These are phyloP conservation scores for Phyllosticta capitalensis DNA, from an alignment of 2,329 filamentous ascomycete species.

Conservation along the genomic window DNA sequence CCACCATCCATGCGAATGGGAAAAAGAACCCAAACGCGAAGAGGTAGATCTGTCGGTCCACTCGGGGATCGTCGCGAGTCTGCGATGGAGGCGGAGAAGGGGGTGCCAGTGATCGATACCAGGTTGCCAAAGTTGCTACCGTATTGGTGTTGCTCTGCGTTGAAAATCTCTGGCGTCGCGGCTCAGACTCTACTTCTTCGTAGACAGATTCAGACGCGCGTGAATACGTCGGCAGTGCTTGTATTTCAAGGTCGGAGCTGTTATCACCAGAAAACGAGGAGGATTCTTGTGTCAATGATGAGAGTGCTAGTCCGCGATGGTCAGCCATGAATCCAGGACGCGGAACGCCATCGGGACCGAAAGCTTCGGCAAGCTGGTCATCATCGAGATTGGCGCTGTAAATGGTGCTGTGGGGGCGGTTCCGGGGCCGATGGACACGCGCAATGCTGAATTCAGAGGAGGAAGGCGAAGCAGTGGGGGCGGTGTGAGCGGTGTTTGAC, in stretches of 20 bases:
- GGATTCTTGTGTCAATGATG: not conserved
- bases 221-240: not conserved
- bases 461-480: slow-evolving; percentile 2
- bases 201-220: not conserved
- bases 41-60: slow-evolving; percentile 2
- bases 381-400: slow-evolving; percentile 4
- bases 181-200: not conserved
- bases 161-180: not conserved
- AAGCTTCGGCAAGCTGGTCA: not conserved
- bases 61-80: not conserved
- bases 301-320: not conserved
- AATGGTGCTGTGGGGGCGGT: slow-evolving; percentile 8
- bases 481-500: not conserved
- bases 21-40: slow-evolving; percentile 5
- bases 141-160: not conserved
- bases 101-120: not conserved
- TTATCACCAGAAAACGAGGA: not conserved
- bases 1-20: slow-evolving; percentile 9
- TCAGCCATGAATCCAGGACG: not conserved
- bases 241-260: not conserved
- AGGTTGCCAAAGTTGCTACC: not conserved
- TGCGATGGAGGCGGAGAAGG: not conserved
- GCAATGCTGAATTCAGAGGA: slow-evolving; percentile 10
- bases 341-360: not conserved
- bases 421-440: slow-evolving; percentile 6